Base-by-base conservation (phyloP, 192 early-diverging fungal genomes). In the Mortierella claussenii region DNA sequence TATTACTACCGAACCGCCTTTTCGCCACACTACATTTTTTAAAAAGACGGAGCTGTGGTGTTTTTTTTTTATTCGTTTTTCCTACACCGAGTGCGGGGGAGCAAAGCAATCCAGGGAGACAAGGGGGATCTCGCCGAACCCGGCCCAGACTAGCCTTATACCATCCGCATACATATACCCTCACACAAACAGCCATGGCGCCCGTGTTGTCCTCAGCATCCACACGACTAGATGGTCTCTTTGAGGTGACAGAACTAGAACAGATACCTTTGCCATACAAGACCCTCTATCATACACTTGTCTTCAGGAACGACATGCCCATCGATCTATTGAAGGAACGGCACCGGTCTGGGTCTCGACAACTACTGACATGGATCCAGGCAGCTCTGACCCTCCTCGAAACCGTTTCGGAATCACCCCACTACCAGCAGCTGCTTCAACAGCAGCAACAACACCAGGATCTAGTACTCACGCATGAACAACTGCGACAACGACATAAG, bases 301-400 rank as follows among this genome's bases (percentile, higher is more conserved):
- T 76, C 64, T 32, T 76, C 31, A 76, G 62, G 44, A 62, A 66
- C 45, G 73, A 76, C n/a, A 76, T 76, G 73, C 73, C 73, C 2
- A 60, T 76, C 46, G 65, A 67, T 36, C 58, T 76, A 8, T 24
- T 76, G 24, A 49, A 54, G 47, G 64, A 76, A 45, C 26, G 65
- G 4, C 59, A 67, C 32, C 57, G 31, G 6, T 45, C 64, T 2
- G 59, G 73, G 12, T 54, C 65, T 28, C 43, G 61, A 27, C 73
- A 76, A 46, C 73, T 76, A 50, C 13, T 67, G 52, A 76, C 51
- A 18, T 76, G 73, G 73, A 76, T 76, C 24, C 46, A 76, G 23
- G 64, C 64, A 7, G 73, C 73, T 17, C 49, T 67, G 7, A 34
- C 31, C 2, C 55, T 76, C 33, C 24, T 67, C 36, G 46, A 67